These are phyloP conservation scores for Carex arenaria DNA, from an alignment of 202 grass and related monocot genomes.

Conservation along the genomic window DNA sequence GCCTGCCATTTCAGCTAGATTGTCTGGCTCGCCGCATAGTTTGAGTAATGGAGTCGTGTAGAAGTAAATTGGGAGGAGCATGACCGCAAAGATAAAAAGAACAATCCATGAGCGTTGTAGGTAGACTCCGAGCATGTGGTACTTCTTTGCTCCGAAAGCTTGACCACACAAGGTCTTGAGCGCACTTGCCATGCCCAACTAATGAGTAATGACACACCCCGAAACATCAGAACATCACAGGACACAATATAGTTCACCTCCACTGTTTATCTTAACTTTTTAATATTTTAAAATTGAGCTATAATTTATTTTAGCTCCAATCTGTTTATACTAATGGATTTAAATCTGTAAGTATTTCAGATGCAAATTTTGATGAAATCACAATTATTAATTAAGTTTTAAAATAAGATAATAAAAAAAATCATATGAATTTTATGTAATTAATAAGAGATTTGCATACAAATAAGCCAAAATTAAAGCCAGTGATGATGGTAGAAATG, in stretches of 20 bases:
- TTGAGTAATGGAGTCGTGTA: slow-evolving; percentile 48
- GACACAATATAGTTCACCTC: not conserved
- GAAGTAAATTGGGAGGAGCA: slow-evolving; percentile 58
- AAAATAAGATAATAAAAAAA: not conserved
- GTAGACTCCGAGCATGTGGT: slow-evolving; percentile 78
- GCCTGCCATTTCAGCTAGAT: slow-evolving; percentile 45
- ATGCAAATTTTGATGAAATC: not conserved
- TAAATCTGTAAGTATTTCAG: not conserved
- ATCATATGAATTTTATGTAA: not conserved
- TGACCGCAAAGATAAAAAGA: slow-evolving; percentile 50
- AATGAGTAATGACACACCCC: not conserved
- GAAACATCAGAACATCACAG: not conserved
- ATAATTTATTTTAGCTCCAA: too few species aligned
- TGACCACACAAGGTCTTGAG: slow-evolving; percentile 88
- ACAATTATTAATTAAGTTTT: not conserved
- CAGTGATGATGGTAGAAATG: slow-evolving; percentile 51
- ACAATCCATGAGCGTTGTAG: slow-evolving; percentile 74
- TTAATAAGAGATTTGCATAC: slow-evolving; percentile 17
- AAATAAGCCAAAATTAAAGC: slow-evolving; percentile 62
- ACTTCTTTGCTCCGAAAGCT: slow-evolving; percentile 70
- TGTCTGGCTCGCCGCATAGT: slow-evolving; percentile 47
- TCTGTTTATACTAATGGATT: not conserved
- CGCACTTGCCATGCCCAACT: slow-evolving; percentile 93
- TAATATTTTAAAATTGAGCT: too few species aligned
- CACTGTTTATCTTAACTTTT: not conserved